Percentiles rank a stretch among this genome's conserved stretches.
Conservation (phyloP, 495 filamentous ascomycete species). For the Hypomontagnella monticulosa region DNA sequence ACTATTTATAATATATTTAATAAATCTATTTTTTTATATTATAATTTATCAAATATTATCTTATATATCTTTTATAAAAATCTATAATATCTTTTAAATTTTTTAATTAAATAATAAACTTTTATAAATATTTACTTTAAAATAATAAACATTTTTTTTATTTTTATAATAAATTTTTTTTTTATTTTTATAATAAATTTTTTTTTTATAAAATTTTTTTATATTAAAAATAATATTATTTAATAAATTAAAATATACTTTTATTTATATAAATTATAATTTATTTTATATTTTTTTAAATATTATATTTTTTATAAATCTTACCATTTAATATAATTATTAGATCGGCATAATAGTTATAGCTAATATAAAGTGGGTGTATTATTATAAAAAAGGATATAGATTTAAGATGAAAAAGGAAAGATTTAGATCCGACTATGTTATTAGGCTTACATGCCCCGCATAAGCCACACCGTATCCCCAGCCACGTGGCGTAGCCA, state of each 20-base stretch:
- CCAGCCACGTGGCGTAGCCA: too few species aligned
- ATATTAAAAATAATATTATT: background rate
- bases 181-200: too few species aligned
- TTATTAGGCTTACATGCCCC: too few species aligned
- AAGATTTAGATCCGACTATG: too few species aligned
- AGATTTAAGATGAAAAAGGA: too few species aligned
- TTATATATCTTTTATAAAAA: background rate
- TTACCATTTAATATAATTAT: background rate
- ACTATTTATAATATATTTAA: slow-evolving; percentile 4
- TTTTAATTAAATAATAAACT: background rate
- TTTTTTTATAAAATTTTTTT: background rate
- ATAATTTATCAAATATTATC: background rate
- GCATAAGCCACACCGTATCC: too few species aligned
- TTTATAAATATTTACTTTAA: background rate
- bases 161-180: too few species aligned
- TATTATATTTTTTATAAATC: slow-evolving; percentile 3
- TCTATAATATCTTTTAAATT: background rate
- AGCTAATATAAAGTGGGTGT: background rate
- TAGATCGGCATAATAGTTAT: slow-evolving; percentile 8
- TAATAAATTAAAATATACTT: background rate
- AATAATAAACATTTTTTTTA: background rate
- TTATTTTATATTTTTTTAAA: slow-evolving; percentile 6
- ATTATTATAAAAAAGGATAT: too few species aligned
- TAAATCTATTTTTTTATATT: background rate
- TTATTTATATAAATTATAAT: slow-evolving; percentile 4